These are phyloP conservation scores for Alopecurus myosuroides DNA, from an alignment of 176 grass and related monocot species.

Conservation along the genomic window DNA sequence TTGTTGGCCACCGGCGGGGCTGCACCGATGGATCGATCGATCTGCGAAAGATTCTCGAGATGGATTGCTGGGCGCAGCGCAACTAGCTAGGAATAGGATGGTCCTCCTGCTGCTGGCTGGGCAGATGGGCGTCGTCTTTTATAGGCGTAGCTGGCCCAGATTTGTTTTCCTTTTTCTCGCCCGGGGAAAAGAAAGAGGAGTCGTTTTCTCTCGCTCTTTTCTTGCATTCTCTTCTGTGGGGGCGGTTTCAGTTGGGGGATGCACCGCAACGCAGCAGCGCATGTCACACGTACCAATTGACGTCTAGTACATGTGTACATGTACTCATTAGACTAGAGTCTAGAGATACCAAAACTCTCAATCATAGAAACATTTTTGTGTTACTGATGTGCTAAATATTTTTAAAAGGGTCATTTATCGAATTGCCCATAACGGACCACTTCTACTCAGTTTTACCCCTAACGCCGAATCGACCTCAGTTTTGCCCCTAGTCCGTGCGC, in stretches of 20 bases:
- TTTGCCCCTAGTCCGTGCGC: no score
- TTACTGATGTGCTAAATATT: no score
- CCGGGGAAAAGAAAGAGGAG: neutral
- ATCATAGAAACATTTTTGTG: no score
- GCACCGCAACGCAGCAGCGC: neutral
- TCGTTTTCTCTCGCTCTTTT: neutral
- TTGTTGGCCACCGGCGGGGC: neutral
- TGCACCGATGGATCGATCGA: neutral
- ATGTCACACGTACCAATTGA: neutral
- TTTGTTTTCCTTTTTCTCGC: conserved; percentile 31
- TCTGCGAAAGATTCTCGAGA: conserved; percentile 18
- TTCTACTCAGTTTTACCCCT: no score
- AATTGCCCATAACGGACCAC: no score
- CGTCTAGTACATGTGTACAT: conserved; percentile 5
- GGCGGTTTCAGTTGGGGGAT: neutral
- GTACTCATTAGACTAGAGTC: no score
- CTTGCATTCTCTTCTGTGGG: neutral
- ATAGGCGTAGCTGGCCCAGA: conserved; percentile 39
- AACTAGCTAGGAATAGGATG: conserved; percentile 28
- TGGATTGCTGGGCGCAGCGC: neutral
- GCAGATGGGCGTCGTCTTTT: conserved; percentile 40
- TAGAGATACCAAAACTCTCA: no score
- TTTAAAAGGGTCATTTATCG: no score
- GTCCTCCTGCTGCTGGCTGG: conserved; percentile 31
- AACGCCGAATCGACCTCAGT: no score